Evolutionary conservation across 2,329 filamentous ascomycete species (phyloP).

Genomic region (Aspergillus caelatus): DNA sequence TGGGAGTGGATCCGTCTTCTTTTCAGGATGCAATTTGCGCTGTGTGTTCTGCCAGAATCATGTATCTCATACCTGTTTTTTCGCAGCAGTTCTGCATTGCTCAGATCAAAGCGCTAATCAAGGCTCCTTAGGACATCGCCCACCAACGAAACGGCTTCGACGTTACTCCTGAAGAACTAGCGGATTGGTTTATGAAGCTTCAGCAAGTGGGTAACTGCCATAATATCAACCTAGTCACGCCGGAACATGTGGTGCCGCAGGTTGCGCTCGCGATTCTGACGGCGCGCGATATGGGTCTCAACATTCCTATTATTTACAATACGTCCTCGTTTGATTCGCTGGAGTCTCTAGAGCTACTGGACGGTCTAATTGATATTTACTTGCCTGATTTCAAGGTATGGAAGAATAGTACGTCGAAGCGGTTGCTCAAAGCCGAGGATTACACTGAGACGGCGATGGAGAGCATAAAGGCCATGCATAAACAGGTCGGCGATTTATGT

Average conservation of each 20-base stretch:
- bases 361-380: slow-evolving; percentile 83
- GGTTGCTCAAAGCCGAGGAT: slow-evolving; percentile 76
- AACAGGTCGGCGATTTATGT: slow-evolving; percentile 78
- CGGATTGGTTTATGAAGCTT: slow-evolving; percentile 80
- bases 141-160: slow-evolving; percentile 82
- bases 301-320: slow-evolving; percentile 79
- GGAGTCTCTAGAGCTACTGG: slow-evolving; percentile 70
- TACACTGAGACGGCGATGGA: slow-evolving; percentile 73
- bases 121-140: slow-evolving; percentile 65
- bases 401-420: slow-evolving; percentile 65
- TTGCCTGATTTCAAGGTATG: slow-evolving; percentile 89
- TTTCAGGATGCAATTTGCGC: slow-evolving; percentile 73
- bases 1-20: slow-evolving; percentile 80
- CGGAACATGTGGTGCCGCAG: slow-evolving; percentile 84
- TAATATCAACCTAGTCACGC: slow-evolving; percentile 86
- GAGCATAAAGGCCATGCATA: slow-evolving; percentile 78
- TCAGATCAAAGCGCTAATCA: not conserved
- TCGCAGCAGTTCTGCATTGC: not conserved
- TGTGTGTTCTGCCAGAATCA: slow-evolving; percentile 80
- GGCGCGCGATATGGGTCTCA: slow-evolving; percentile 69
- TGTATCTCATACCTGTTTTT: slow-evolving; percentile 24
- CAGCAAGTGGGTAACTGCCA: slow-evolving; percentile 80
- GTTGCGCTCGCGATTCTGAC: slow-evolving; percentile 76
- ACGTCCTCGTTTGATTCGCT: slow-evolving; percentile 79
- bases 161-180: slow-evolving; percentile 75